These are phyloP conservation scores for Paxillus ammoniavirescens DNA, from an alignment of 768 basidiomycete species.

Conservation along the genomic window DNA sequence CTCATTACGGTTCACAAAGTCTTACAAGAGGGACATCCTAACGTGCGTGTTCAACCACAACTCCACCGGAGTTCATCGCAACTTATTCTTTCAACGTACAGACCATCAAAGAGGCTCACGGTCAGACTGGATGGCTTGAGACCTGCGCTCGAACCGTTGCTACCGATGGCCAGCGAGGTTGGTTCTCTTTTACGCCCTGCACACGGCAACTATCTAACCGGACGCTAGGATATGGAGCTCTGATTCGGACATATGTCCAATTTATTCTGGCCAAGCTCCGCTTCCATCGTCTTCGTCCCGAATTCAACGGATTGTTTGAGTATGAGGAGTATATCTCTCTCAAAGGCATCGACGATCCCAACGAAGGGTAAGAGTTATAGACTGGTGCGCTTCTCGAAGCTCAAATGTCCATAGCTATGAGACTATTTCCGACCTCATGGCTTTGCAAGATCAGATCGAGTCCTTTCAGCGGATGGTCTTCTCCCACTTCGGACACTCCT, in stretches of 20 bases:
- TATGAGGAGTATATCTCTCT: conserved; percentile 98
- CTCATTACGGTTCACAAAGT: conserved; percentile 98
- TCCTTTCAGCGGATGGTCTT: conserved; percentile 98
- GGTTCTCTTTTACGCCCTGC: neutral
- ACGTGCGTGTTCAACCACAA: conserved; percentile 46
- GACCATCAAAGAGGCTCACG: conserved; percentile 96
- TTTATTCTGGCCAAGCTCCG: conserved; percentile 94
- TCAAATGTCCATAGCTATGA: conserved; percentile 67
- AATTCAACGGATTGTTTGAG: conserved; percentile 98
- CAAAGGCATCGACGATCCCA: conserved; percentile 97
- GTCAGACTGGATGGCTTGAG: conserved; percentile 97
- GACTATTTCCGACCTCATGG: conserved; percentile 97
- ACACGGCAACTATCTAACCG: conserved; percentile 4
- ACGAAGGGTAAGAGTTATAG: conserved; percentile 78
- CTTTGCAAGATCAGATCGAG: conserved; percentile 97
- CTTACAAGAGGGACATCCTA: conserved; percentile 94
- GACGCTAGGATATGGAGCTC: conserved; percentile 76
- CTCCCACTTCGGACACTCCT: conserved; percentile 85
- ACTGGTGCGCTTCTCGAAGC: conserved; percentile 2
- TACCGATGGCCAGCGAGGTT: conserved; percentile 75
- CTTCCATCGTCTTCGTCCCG: conserved; percentile 92
- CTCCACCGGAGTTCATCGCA: conserved; percentile 1
- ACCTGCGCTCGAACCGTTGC: conserved; percentile 92
- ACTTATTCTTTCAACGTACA: conserved; percentile 32
- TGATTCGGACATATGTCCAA: conserved; percentile 95